phyloP scores from a whole-genome alignment of 129 eudicot species.

The Tagetes erecta region DNA sequence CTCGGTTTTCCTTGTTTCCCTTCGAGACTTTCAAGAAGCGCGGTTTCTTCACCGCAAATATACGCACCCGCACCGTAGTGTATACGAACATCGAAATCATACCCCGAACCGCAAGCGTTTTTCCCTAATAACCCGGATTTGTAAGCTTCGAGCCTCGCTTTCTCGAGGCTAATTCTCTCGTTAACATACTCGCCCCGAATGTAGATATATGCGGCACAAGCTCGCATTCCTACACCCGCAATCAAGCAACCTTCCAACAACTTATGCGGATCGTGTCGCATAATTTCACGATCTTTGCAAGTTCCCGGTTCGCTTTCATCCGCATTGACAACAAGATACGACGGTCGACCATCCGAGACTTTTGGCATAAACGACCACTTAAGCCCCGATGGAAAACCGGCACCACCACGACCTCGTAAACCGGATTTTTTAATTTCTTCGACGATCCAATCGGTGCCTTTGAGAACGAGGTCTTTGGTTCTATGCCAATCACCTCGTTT shows the following conservation, averaged over 20 bases:
- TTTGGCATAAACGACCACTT: constrained; percentile 98
- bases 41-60: constrained; percentile 93
- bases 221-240: constrained; percentile 90
- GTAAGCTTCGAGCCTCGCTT: constrained; percentile 77
- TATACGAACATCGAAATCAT: constrained; percentile 82
- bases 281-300: constrained; percentile 81
- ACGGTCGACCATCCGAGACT: constrained; percentile 74
- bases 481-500: constrained; percentile 90
- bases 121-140: constrained; percentile 72
- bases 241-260: constrained; percentile 79
- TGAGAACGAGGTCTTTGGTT: constrained; percentile 74
- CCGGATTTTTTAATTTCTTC: constrained; percentile 89
- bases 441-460: constrained; percentile 89
- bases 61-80: constrained; percentile 93
- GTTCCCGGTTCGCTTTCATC: constrained; percentile 98
- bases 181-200: constrained; percentile 90
- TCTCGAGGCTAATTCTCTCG: constrained; percentile 63
- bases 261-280: constrained; percentile 92
- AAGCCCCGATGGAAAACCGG: constrained; percentile 90
- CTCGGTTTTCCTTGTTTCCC: constrained; percentile 93
- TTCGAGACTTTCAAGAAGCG: constrained; percentile 84
- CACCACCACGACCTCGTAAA: constrained; percentile 95
- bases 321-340: constrained; percentile 86
- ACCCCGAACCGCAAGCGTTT: constrained; percentile 86
- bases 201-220: constrained; percentile 77